phyloP scores from a whole-genome alignment of 169 alveolate genomes.

The Eimeria zaria region DNA sequence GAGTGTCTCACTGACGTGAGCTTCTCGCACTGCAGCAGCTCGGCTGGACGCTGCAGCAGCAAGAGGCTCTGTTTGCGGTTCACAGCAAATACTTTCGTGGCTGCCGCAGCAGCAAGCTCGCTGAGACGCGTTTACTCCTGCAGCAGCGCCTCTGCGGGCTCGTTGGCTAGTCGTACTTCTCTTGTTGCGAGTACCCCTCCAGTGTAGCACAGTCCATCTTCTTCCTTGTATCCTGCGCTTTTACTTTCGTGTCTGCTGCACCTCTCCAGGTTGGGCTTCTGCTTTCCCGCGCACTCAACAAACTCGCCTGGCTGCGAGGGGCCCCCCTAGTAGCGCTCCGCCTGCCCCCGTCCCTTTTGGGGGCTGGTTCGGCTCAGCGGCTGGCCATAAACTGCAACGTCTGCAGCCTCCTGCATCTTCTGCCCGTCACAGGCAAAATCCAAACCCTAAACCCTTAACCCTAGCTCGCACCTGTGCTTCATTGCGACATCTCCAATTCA shows the following conservation, averaged over 20 bases:
- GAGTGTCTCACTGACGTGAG: conserved; percentile 58
- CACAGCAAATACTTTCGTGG: not conserved
- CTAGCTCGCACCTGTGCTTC: not conserved
- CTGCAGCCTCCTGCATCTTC: conserved; percentile 26
- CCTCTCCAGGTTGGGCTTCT: conserved; percentile 33
- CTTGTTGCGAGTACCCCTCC: not conserved
- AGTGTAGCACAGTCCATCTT: not conserved
- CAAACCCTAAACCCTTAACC: not conserved
- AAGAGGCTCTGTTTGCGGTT: not conserved
- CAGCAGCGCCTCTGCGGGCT: not conserved
- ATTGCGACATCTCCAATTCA: not conserved
- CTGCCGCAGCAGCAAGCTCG: not conserved
- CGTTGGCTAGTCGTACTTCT: not conserved
- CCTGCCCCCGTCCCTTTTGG: conserved; percentile 55
- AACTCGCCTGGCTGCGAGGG: conserved; percentile 52
- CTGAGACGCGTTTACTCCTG: not conserved
- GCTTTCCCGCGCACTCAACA: conserved; percentile 54
- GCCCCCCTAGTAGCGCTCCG: conserved; percentile 41
- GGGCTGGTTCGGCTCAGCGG: not conserved
- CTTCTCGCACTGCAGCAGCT: not conserved
- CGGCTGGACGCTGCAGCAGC: not conserved
- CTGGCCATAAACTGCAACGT: conserved; percentile 32
- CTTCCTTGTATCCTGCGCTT: not conserved
- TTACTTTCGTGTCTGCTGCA: not conserved
- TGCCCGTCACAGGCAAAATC: conserved; percentile 36